phyloP scores from a whole-genome alignment of 164 flowering plant genomes.

The Piper betle region DNA sequence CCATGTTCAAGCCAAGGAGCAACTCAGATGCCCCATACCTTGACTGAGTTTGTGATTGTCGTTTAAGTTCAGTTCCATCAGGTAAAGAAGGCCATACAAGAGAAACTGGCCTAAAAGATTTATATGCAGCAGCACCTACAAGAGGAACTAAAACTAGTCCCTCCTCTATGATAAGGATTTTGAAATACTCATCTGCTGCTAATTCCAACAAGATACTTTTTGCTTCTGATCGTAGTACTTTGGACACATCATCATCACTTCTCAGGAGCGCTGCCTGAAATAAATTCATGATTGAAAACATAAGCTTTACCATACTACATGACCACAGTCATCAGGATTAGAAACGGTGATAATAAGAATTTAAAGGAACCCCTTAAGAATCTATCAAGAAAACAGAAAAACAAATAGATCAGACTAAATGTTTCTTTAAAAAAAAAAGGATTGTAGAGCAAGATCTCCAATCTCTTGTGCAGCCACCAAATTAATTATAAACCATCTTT shows the following conservation, averaged over 20 bases:
- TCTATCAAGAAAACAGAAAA: too few species aligned
- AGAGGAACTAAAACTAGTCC: conserved; percentile 71
- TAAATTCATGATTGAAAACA: background rate
- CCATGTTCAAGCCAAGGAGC: conserved; percentile 60
- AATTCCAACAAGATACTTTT: conserved; percentile 60
- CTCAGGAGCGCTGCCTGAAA: conserved; percentile 58
- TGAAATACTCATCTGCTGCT: conserved; percentile 57
- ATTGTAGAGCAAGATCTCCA: too few species aligned
- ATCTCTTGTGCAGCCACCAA: too few species aligned
- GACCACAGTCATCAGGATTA: background rate
- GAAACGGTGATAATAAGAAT: background rate
- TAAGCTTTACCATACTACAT: background rate
- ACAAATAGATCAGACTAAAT: too few species aligned
- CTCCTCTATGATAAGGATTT: conserved; percentile 71
- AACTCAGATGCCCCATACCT: conserved; percentile 73
- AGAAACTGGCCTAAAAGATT: conserved; percentile 42
- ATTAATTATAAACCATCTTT: too few species aligned
- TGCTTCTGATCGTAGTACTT: conserved; percentile 50
- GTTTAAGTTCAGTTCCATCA: conserved; percentile 65
- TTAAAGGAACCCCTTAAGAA: too few species aligned
- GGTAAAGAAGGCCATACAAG: conserved; percentile 82
- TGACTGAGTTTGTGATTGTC: conserved; percentile 35
- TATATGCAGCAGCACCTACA: conserved; percentile 63
- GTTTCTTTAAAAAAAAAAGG: too few species aligned
- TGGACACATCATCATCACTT: conserved; percentile 26